Conservation (phyloP, 129 eudicot genomes). For the Saussurea involucrata region DNA sequence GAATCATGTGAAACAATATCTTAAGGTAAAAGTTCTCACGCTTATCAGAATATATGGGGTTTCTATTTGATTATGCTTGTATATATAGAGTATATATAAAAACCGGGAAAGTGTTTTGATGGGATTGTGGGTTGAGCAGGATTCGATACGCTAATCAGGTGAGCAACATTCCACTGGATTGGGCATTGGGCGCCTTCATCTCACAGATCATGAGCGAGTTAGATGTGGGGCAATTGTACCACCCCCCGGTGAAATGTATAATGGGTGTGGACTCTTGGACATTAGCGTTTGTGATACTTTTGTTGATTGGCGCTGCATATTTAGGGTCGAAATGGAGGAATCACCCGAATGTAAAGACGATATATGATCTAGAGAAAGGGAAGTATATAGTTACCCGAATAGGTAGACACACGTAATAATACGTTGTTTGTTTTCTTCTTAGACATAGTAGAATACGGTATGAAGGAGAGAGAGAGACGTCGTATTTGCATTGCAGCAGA, state of each 20-base stretch:
- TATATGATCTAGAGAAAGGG: slow-evolving; percentile 90
- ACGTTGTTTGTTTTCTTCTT: not conserved
- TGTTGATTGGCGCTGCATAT: slow-evolving; percentile 41
- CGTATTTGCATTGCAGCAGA: not conserved
- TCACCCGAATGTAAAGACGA: slow-evolving; percentile 70
- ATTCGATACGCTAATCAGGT: slow-evolving; percentile 73
- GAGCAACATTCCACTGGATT: slow-evolving; percentile 76
- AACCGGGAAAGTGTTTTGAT: not conserved
- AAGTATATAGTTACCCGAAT: slow-evolving; percentile 83
- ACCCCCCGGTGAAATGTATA: slow-evolving; percentile 31
- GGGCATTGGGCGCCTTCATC: slow-evolving; percentile 97
- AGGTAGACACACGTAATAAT: slow-evolving; percentile 50
- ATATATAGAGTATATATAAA: not conserved
- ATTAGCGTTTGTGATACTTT: slow-evolving; percentile 32
- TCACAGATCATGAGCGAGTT: slow-evolving; percentile 43
- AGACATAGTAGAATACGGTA: slow-evolving; percentile 7
- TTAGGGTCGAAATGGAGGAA: slow-evolving; percentile 62
- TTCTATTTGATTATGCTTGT: too few species aligned
- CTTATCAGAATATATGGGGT: too few species aligned
- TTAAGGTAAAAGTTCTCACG: too few species aligned
- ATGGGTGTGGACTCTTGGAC: slow-evolving; percentile 29
- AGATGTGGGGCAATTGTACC: slow-evolving; percentile 27
- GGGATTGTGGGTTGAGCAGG: slow-evolving; percentile 43
- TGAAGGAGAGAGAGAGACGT: slow-evolving; percentile 3
- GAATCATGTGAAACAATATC: too few species aligned